These are phyloP conservation scores for Trapa incisa DNA, from an alignment of 345 rosid genomes.

Conservation along the genomic window DNA sequence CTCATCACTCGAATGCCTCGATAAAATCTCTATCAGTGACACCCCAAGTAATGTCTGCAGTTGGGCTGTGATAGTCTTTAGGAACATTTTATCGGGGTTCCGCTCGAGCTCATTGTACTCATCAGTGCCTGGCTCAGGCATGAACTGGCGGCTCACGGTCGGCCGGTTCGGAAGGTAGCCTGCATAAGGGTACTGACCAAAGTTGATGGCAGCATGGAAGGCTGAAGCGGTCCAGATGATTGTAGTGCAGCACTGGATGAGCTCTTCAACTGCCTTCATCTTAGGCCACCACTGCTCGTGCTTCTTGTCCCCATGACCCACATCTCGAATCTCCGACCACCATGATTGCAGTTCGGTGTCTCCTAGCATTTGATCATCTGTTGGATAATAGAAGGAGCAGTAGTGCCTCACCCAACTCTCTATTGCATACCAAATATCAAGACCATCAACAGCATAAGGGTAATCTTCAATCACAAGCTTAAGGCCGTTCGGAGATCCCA, in stretches of 20 bases:
- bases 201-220: slow-evolving; percentile 14
- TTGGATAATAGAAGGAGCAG: slow-evolving; percentile 21
- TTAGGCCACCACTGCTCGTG: slow-evolving; percentile 31
- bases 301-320: slow-evolving; percentile 35
- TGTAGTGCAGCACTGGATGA: slow-evolving; percentile 5
- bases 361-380: slow-evolving; percentile 11
- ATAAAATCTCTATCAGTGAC: slow-evolving; percentile 11
- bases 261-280: slow-evolving; percentile 5
- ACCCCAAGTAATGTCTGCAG: slow-evolving; percentile 10
- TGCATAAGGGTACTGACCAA: slow-evolving; percentile 14
- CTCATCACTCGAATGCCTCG: slow-evolving; percentile 9
- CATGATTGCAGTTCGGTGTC: slow-evolving; percentile 32
- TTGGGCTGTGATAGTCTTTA: slow-evolving; percentile 8
- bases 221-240: slow-evolving; percentile 11
- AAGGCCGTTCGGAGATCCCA: slow-evolving; percentile 2
- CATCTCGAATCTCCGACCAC: slow-evolving; percentile 32
- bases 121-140: slow-evolving; percentile 8
- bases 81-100: slow-evolving; percentile 3
- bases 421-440: slow-evolving; percentile 30
- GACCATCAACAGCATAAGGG: slow-evolving; percentile 36
- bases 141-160: slow-evolving; percentile 8
- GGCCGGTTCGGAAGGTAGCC: slow-evolving; percentile 11
- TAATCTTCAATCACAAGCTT: slow-evolving; percentile 18
- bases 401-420: slow-evolving; percentile 28
- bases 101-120: slow-evolving; percentile 8